Conservation (phyloP, 257 asterid genomes). For the Petunia secreta region DNA sequence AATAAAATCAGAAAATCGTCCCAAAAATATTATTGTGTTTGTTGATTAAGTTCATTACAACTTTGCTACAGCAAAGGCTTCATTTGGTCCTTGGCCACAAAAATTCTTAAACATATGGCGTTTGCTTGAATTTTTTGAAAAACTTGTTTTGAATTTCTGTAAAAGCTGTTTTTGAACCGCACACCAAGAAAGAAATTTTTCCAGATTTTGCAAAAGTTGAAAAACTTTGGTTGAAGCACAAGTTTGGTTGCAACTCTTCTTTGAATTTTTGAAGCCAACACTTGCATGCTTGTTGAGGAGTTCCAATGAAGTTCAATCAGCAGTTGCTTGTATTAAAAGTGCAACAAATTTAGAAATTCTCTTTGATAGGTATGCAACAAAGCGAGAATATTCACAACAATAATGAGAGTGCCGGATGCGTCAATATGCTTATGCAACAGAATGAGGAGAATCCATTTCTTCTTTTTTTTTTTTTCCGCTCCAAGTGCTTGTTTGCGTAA, state of each 20-base stretch:
- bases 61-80: not conserved
- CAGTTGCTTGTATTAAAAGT: not conserved
- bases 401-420: not conserved
- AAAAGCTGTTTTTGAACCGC: not conserved
- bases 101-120: not conserved
- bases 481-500: conserved; percentile 5
- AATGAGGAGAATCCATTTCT: not conserved
- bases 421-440: not conserved
- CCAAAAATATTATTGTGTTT: no score
- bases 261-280: not conserved
- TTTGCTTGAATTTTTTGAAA: conserved; percentile 18
- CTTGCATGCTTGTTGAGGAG: conserved; percentile 15
- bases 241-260: conserved; percentile 1
- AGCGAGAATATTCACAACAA: conserved; percentile 17
- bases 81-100: not conserved
- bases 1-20: no score
- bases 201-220: conserved; percentile 5
- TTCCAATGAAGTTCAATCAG: not conserved
- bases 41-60: no score
- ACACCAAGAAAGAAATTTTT: not conserved
- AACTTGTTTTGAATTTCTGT: not conserved
- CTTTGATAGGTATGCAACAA: conserved; percentile 22
- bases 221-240: not conserved
- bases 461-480: not conserved
- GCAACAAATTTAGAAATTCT: conserved; percentile 12